These are phyloP conservation scores for Penicillium lagena DNA, from an alignment of 495 filamentous ascomycete genomes.

Conservation along the genomic window DNA sequence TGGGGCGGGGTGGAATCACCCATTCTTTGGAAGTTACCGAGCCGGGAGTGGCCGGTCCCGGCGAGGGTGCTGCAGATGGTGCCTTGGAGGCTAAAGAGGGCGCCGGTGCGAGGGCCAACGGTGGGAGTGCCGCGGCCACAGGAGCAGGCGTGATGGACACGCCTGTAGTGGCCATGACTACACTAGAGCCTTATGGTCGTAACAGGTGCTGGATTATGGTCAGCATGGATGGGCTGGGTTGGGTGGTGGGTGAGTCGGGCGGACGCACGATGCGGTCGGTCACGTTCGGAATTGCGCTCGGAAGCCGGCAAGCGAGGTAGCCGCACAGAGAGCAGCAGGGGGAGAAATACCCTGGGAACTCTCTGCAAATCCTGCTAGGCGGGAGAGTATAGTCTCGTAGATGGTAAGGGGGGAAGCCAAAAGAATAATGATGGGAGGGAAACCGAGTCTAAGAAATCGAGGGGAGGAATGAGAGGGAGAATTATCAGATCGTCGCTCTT, in stretches of 20 bases:
- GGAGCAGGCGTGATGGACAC: constrained; percentile 26
- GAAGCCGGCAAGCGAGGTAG: constrained; percentile 28
- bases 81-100: constrained; percentile 29
- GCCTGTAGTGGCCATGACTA: constrained; percentile 29
- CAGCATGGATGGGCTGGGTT: constrained; percentile 7
- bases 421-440: neutral
- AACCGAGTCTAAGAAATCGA: neutral
- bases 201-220: constrained; percentile 10
- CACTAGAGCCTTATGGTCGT: neutral
- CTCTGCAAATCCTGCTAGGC: too few relatives aligned
- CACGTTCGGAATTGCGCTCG: constrained; percentile 35
- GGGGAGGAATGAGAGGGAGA: constrained; percentile 4
- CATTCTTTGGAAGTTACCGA: constrained; percentile 72
- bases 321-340: constrained; percentile 1
- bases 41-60: constrained; percentile 37
- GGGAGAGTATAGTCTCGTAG: too few relatives aligned
- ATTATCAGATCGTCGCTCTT: neutral
- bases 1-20: constrained; percentile 80
- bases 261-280: constrained; percentile 31
- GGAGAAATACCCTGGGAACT: neutral
- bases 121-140: constrained; percentile 19
- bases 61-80: constrained; percentile 32
- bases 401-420: too few relatives aligned
- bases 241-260: constrained; percentile 14
- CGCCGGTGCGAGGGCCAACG: constrained; percentile 23